These are phyloP conservation scores for Pittosporum tobira DNA, from an alignment of 129 eudicot genomes.

Conservation along the genomic window DNA sequence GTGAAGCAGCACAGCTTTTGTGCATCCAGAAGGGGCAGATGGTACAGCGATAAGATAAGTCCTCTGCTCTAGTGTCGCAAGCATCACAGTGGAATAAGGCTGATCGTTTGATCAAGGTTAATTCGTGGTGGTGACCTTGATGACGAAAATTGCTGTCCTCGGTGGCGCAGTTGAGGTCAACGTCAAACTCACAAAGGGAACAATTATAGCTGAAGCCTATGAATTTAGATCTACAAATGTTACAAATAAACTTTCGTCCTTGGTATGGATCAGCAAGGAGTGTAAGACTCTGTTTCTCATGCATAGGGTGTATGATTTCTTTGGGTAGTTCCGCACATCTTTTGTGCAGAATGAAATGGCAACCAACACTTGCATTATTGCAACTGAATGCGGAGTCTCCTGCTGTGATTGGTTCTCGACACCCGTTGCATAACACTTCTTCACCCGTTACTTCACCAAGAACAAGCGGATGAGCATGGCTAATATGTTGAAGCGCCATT, in stretches of 20 bases:
- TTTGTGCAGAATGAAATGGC: not conserved
- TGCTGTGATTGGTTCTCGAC: not conserved
- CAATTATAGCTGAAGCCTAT: not conserved
- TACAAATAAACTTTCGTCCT: not conserved
- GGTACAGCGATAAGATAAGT: slow-evolving; percentile 10
- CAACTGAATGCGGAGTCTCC: not conserved
- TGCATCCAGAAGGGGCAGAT: slow-evolving; percentile 7
- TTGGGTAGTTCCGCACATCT: not conserved
- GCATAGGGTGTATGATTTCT: not conserved
- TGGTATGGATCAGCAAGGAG: not conserved
- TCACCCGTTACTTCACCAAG: no score
- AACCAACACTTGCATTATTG: not conserved
- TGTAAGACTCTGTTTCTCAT: not conserved
- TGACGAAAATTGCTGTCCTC: not conserved
- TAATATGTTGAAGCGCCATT: no score
- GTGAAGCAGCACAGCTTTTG: not conserved
- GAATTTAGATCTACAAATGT: not conserved
- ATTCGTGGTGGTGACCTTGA: not conserved
- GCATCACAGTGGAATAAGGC: slow-evolving; percentile 11
- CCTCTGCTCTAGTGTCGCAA: slow-evolving; percentile 9
- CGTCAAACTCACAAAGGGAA: not conserved
- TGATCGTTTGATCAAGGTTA: not conserved
- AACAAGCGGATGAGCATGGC: no score
- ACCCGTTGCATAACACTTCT: not conserved
- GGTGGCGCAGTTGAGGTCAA: not conserved